Conservation (phyloP, 208 protist species). For the Trichomonas tenax region DNA sequence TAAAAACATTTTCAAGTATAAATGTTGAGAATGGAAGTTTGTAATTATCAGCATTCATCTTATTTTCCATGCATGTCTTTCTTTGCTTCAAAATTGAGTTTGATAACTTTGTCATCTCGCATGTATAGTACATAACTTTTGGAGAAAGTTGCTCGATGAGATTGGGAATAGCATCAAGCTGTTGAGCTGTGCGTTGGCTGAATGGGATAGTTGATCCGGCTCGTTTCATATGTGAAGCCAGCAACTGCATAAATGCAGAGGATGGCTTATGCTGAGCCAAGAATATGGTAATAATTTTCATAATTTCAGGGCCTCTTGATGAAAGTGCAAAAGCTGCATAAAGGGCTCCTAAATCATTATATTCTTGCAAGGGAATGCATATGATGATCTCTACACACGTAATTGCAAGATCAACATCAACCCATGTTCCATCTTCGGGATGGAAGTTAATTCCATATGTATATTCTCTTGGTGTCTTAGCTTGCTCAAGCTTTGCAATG, state of each 20-base stretch:
- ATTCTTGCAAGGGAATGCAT: neutral
- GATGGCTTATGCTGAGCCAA: neutral
- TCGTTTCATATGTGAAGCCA: neutral
- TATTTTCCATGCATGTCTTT: neutral
- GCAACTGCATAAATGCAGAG: neutral
- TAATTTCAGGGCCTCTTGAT: neutral
- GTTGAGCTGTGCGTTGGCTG: neutral
- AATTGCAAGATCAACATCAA: neutral
- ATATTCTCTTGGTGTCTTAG: neutral
- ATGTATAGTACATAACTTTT: neutral
- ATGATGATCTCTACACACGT: neutral
- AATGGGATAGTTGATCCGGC: neutral
- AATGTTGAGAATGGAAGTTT: neutral
- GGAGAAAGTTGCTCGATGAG: neutral
- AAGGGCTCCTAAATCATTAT: neutral
- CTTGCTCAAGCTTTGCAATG: neutral
- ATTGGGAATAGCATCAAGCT: neutral
- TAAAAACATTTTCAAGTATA: neutral
- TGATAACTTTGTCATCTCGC: neutral
- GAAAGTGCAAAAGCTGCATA: neutral
- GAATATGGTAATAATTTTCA: neutral
- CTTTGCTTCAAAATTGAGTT: neutral
- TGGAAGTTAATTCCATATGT: neutral
- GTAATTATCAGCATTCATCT: neutral
- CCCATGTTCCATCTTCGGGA: neutral